These are phyloP conservation scores for Aspergillus versicolor DNA, from an alignment of 2,329 filamentous ascomycete species.

Conservation along the genomic window DNA sequence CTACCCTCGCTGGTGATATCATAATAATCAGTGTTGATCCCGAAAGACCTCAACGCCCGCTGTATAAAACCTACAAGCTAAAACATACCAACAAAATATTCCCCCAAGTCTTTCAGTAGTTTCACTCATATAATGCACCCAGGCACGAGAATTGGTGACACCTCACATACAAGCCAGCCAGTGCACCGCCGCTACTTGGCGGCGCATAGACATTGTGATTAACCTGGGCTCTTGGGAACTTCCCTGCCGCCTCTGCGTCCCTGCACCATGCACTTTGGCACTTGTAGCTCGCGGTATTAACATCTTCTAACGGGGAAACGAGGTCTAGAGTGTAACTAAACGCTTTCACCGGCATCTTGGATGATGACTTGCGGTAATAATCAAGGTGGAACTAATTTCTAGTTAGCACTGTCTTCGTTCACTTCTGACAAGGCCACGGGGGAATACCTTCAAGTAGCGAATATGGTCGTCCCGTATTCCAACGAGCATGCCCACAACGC, in stretches of 20 bases:
- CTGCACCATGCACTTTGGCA: not conserved
- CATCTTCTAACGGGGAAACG: not conserved
- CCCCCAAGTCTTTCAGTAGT: too few species aligned
- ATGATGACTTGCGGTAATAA: not conserved
- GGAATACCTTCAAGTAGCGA: not conserved
- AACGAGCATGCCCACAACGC: not conserved
- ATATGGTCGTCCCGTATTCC: not conserved
- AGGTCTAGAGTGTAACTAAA: not conserved
- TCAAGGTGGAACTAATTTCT: not conserved
- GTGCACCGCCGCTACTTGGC: not conserved
- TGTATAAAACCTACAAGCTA: too few species aligned
- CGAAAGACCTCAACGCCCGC: too few species aligned
- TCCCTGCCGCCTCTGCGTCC: not conserved
- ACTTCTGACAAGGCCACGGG: not conserved
- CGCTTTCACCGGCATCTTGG: not conserved
- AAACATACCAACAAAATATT: too few species aligned
- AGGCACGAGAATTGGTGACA: slow-evolving; percentile 2
- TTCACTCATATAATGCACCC: slow-evolving; percentile 9
- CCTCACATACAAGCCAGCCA: slow-evolving; percentile 8
- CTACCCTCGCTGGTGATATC: too few species aligned
- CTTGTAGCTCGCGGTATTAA: not conserved
- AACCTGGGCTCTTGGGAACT: not conserved
- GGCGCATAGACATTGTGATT: not conserved
- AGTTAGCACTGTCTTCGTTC: not conserved
- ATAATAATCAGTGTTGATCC: too few species aligned